A percentile compares a stretch with the other conserved stretches of the same genome.
These are phyloP conservation scores for Mucor plumbeus DNA, from an alignment of 371 early-diverging fungal genomes.

Conservation along the genomic window DNA sequence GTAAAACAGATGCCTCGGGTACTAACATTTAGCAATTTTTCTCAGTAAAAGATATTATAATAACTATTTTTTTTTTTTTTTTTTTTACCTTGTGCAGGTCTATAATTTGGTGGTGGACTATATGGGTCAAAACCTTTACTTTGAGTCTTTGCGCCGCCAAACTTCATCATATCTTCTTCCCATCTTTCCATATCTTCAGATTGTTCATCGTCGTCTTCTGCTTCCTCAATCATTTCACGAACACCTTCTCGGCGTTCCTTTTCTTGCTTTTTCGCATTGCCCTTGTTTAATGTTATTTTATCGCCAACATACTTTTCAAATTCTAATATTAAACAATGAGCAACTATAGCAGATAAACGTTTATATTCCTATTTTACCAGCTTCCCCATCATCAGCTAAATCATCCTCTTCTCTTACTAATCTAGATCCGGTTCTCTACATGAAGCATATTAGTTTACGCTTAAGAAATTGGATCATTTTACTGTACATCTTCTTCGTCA, in stretches of 20 bases:
- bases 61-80: too few relatives aligned
- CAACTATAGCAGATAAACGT: background rate
- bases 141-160: constrained; percentile 54
- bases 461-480: background rate
- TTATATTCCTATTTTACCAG: constrained; percentile 17
- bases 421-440: constrained; percentile 32
- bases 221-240: constrained; percentile 63
- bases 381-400: constrained; percentile 58
- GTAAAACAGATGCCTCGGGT: constrained; percentile 55
- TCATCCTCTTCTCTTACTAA: constrained; percentile 63
- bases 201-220: constrained; percentile 58
- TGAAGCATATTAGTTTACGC: background rate
- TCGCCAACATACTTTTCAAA: constrained; percentile 57
- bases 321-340: constrained; percentile 27
- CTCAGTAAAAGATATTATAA: background rate
- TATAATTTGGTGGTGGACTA: constrained; percentile 36
- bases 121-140: constrained; percentile 29
- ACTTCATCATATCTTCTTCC: constrained; percentile 72
- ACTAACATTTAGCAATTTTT: constrained; percentile 40
- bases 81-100: constrained; percentile 42
- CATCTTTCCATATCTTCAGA: constrained; percentile 67
- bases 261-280: constrained; percentile 43
- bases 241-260: constrained; percentile 46
- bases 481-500: constrained; percentile 14
- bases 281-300: constrained; percentile 45